A percentile compares a stretch with the other conserved stretches of the same genome.
These are phyloP conservation scores for Globisporangium acanthophoron DNA, from an alignment of 352 stramenopile genomes.

Conservation along the genomic window DNA sequence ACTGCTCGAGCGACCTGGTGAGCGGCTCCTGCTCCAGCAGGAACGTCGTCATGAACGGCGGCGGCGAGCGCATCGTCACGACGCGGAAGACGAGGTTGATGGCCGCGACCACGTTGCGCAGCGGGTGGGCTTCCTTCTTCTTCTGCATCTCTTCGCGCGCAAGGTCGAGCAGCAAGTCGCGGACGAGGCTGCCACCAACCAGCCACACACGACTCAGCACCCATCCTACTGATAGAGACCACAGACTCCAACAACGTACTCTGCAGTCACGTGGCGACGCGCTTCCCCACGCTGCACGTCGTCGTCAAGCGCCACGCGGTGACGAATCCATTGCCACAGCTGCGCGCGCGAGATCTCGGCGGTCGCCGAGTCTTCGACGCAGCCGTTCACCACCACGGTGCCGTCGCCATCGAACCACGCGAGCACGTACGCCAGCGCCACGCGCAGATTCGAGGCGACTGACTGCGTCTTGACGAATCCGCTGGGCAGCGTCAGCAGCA, in stretches of 20 bases:
- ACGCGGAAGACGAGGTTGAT: constrained; percentile 54
- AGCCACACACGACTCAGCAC: neutral
- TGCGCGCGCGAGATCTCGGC: constrained; percentile 93
- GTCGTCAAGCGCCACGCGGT: constrained; percentile 34
- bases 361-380: constrained; percentile 93
- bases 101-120: constrained; percentile 37
- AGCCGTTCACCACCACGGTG: constrained; percentile 89
- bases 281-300: neutral
- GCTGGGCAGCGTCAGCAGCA: constrained; percentile 45
- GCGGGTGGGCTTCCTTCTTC: constrained; percentile 11
- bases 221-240: neutral
- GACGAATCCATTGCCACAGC: constrained; percentile 84
- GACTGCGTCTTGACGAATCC: constrained; percentile 73
- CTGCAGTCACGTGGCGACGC: constrained; percentile 23
- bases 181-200: constrained; percentile 28
- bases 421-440: constrained; percentile 89
- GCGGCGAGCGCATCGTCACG: constrained; percentile 48
- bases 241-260: constrained; percentile 19
- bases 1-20: constrained; percentile 28
- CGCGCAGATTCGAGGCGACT: constrained; percentile 82
- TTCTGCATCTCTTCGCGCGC: constrained; percentile 22
- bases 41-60: constrained; percentile 65
- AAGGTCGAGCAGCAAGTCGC: constrained; percentile 36
- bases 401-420: constrained; percentile 88
- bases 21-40: constrained; percentile 56